These are phyloP conservation scores for Plectranthus barbatus DNA, from an alignment of 257 asterid species.

Conservation along the genomic window DNA sequence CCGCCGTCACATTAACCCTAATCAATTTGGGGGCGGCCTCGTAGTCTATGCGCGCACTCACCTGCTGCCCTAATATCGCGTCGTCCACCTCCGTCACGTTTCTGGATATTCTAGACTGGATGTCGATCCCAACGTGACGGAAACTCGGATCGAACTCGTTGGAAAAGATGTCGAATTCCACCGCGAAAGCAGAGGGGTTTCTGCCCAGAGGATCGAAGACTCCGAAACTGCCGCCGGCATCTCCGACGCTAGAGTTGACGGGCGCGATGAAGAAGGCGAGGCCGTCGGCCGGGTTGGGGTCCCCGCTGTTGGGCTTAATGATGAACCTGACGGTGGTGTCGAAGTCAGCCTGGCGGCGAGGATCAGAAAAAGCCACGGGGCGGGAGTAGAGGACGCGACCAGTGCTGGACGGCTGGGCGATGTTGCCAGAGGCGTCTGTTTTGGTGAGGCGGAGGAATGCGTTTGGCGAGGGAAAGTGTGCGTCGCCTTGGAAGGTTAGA, in stretches of 20 bases:
- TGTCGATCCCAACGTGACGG: neutral
- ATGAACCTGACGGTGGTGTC: neutral
- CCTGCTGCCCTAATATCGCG: neutral
- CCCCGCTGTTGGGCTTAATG: neutral
- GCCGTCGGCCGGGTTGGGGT: neutral
- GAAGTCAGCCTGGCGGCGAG: neutral
- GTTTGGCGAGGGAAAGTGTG: neutral
- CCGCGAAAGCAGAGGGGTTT: neutral
- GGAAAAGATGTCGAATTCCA: neutral
- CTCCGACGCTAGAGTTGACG: neutral
- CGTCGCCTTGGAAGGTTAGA: neutral
- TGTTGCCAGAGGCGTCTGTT: neutral
- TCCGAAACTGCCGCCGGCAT: neutral
- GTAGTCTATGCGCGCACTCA: neutral
- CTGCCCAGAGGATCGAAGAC: neutral
- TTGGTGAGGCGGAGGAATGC: neutral
- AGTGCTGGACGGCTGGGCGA: neutral
- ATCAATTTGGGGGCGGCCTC: neutral
- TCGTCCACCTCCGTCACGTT: neutral
- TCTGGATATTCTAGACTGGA: neutral
- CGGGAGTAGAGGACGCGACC: neutral
- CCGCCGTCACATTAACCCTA: neutral
- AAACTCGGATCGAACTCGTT: neutral
- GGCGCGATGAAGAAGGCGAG: conserved; percentile 8
- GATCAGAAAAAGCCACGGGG: neutral